These are phyloP conservation scores for Phytophthora constricta DNA, from an alignment of 352 stramenopile species.

Conservation along the genomic window DNA sequence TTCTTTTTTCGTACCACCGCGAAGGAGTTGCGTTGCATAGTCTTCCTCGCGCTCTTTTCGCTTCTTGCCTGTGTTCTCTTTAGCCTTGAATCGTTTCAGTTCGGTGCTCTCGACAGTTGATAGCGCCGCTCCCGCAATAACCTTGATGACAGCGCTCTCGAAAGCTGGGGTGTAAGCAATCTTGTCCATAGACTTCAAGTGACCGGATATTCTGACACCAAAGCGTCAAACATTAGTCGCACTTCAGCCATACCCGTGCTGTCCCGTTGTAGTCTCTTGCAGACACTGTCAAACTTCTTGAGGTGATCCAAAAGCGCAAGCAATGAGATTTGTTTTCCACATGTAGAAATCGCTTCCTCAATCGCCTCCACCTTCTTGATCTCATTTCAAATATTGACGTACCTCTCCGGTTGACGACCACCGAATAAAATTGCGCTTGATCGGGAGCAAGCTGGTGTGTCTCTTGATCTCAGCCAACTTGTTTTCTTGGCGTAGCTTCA, in stretches of 20 bases:
- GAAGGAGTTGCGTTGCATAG: background rate
- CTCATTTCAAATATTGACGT: conserved; percentile 23
- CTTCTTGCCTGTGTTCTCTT: background rate
- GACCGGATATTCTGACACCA: conserved; percentile 16
- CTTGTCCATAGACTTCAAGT: background rate
- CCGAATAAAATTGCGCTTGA: conserved; percentile 27
- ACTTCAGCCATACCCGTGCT: conserved; percentile 16
- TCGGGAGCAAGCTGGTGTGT: conserved; percentile 2
- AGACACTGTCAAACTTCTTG: conserved; percentile 22
- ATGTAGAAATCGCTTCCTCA: conserved; percentile 29
- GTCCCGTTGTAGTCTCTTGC: conserved; percentile 4
- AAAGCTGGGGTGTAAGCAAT: background rate
- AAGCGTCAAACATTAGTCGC: conserved; percentile 13
- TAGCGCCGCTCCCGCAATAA: background rate
- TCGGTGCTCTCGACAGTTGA: background rate
- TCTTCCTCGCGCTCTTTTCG: background rate
- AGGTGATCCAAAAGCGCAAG: conserved; percentile 12
- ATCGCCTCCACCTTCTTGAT: conserved; percentile 18
- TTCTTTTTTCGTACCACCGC: background rate
- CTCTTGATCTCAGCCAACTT: conserved; percentile 26
- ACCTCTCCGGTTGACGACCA: conserved; percentile 29
- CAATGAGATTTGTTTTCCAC: conserved; percentile 12
- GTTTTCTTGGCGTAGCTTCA: conserved; percentile 19
- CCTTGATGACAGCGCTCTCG: background rate
- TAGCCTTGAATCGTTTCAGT: background rate